Percentiles rank a stretch among this genome's conserved stretches.
These are phyloP conservation scores for Penicillium sp. DNA, from an alignment of 2,329 filamentous ascomycete species.

Conservation along the genomic window DNA sequence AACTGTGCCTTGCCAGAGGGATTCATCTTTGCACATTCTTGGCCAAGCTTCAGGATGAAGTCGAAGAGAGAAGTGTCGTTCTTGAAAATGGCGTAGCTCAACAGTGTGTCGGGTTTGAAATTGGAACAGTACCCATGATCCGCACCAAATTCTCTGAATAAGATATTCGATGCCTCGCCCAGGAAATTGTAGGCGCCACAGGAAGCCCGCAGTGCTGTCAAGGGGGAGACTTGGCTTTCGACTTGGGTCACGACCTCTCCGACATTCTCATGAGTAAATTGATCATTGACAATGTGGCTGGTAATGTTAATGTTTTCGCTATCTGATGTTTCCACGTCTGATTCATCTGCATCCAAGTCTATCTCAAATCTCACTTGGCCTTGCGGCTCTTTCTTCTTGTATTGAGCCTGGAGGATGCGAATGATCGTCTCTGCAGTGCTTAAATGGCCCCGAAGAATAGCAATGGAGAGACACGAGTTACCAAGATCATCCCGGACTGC, in stretches of 20 bases:
- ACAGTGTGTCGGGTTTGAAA: background rate
- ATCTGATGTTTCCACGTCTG: slow-evolving; percentile 25
- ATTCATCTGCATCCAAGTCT: background rate
- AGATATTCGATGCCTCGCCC: background rate
- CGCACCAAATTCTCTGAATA: background rate
- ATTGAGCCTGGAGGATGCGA: slow-evolving; percentile 70
- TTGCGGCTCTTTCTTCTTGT: slow-evolving; percentile 56
- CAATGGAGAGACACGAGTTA: slow-evolving; percentile 66
- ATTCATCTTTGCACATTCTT: slow-evolving; percentile 16
- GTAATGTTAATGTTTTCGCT: slow-evolving; percentile 36
- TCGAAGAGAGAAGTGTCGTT: slow-evolving; percentile 58
- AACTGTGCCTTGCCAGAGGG: slow-evolving; percentile 1
- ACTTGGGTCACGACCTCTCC: slow-evolving; percentile 68
- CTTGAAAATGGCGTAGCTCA: slow-evolving; percentile 47
- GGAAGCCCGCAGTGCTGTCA: slow-evolving; percentile 49
- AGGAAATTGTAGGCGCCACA: slow-evolving; percentile 33
- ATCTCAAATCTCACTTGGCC: slow-evolving; percentile 38
- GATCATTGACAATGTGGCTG: slow-evolving; percentile 60
- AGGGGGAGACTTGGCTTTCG: slow-evolving; percentile 61
- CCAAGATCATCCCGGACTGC: slow-evolving; percentile 54
- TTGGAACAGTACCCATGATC: background rate
- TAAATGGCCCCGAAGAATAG: slow-evolving; percentile 64
- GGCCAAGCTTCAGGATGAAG: slow-evolving; percentile 57
- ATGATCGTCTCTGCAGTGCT: slow-evolving; percentile 65
- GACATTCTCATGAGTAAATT: slow-evolving; percentile 74